Conservation (phyloP, 2,329 filamentous ascomycete genomes). For the Epicoccum nigrum region DNA sequence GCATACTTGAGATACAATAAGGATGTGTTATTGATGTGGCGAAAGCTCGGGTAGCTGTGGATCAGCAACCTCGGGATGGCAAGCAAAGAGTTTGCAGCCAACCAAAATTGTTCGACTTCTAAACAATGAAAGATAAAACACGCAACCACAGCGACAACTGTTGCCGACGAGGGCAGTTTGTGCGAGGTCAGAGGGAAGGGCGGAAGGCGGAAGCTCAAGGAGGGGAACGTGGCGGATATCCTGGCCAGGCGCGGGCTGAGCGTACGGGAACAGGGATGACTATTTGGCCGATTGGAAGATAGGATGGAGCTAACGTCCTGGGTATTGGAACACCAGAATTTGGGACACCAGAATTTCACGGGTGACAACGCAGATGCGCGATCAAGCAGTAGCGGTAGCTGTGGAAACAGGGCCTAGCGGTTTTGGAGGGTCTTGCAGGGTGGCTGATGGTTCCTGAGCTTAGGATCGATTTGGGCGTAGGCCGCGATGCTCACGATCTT, state of each 20-base stretch:
- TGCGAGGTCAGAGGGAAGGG: background rate
- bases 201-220: conserved; percentile 17
- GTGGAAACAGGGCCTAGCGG: background rate
- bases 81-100: background rate
- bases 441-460: conserved; percentile 5
- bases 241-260: conserved; percentile 22
- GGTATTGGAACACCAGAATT: conserved; percentile 24
- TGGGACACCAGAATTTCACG: conserved; percentile 27
- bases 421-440: background rate
- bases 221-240: conserved; percentile 35
- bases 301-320: conserved; percentile 27
- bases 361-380: conserved; percentile 27
- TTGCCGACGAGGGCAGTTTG: background rate
- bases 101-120: background rate
- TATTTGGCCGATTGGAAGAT: conserved; percentile 33
- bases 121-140: background rate
- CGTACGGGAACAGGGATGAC: conserved; percentile 29
- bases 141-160: background rate
- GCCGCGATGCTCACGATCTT: conserved; percentile 21
- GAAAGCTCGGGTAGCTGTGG: conserved; percentile 15
- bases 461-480: conserved; percentile 22
- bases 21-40: background rate
- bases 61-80: background rate
- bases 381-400: conserved; percentile 22
- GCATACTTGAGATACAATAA: conserved; percentile 37